Base-by-base conservation (phyloP, 768 basidiomycete genomes). In the Boletellus sp. region DNA sequence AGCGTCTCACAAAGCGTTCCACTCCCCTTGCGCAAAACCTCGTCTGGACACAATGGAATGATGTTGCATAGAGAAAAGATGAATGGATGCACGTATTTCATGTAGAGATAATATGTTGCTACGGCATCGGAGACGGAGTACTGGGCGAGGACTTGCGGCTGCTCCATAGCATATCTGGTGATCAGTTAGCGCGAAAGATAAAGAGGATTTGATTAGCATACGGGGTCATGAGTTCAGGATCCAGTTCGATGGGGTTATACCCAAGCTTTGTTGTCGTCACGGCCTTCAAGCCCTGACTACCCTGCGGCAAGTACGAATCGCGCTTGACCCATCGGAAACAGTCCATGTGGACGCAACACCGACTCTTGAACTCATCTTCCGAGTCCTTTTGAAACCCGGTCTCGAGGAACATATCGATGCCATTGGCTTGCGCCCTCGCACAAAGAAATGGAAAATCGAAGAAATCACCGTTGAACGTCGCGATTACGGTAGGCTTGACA, bases 21-120 rank as follows among this genome's bases (percentile, higher is more conserved):
- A 63, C 83, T 90, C 31, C 96, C 96, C 68, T 99, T 98, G 44
- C 95, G 77, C 57, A 98, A 70, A 5, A 98, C 96, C 54, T 99
- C 96, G 60, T 99, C 96, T 3, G 96, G 94, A 61, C 85, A 86
- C 46, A 99, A 78, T 11, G 96, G 95, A 58, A 99, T 98, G 68
- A 98, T 99, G 75, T 96, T 99, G 71, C 96, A 98, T 33, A 99
- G 72, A 9, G 96, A 98, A 74, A 99, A 99, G 54, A 99, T 91
- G 78, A 99, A 99, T 0, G 96, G 96, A 63, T 98, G 94, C 10
- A 99, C 94, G 61, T 99, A 99, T 94, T 98, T 99, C 96, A 98
- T 99, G 72, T 99, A 98, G 32, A 99, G 79, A 69, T 98, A 98
- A 68, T 99, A 98, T 1, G 96, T 99, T n/a, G 96, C 95, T 10